Evolutionary conservation across 2,329 filamentous ascomycete species (phyloP), one percentile per base, ranked within the genome.

Genomic region (Cladophialophora carrionii): DNA sequence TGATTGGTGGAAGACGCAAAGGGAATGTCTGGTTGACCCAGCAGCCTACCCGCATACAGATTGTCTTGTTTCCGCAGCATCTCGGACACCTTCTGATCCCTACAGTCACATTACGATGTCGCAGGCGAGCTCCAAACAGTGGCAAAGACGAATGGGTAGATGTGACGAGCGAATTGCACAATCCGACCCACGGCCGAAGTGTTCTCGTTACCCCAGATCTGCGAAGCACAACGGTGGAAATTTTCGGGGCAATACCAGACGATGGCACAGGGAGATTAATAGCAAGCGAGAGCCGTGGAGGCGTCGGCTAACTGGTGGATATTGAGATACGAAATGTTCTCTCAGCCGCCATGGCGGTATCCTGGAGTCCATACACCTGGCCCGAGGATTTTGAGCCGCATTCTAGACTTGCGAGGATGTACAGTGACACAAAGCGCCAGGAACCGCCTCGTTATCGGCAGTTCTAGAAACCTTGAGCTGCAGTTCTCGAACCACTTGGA

Each of bases 51-150:
- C 64, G 53, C 2, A 81, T 85, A 63, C 85, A 87, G 0, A 78
- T 98, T 7, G 81, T 96, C 60, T 80, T 98, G 9, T 87, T 98
- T 12, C 92, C 95, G 0, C 83, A 96, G 53, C 85, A 89, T 60
- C 83, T 91, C 31, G 94, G 95, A 0, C 87, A 87, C 74, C 78
- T 95, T n/a, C 83, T 92, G 0, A 86, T 92, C 31, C 95, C 95
- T 0, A 83, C 79, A 7, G 82, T 98, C 1, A 92, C 96, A 57
- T 89, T 98, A 41, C 86, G 89, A 63, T 70, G 66, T 60, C 62
- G 67, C 17, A 62, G 62, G 53, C 31, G 52, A 48, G 43, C 43
- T n/a, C 12, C 66, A 71, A 29, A 68, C 68, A 55, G 65, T 64
- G 12, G 69, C 63, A 57, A 61, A 65, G 56, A 77, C 72, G 70